A percentile compares a stretch with the other conserved stretches of the same genome.
phyloP scores from a whole-genome alignment of 805 yeast genomes.

The Saccharomycopsis fermentans region DNA sequence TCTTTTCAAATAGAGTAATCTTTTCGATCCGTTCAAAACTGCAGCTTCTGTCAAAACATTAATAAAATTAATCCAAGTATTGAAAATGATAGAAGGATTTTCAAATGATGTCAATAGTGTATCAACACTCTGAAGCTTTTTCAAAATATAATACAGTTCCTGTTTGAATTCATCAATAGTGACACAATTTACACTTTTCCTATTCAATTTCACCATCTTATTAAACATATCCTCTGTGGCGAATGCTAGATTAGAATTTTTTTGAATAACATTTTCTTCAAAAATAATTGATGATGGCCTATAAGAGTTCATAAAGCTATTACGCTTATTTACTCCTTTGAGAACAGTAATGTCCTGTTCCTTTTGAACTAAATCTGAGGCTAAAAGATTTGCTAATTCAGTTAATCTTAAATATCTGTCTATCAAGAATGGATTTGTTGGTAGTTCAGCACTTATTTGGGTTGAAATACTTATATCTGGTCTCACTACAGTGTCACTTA shows the following conservation, averaged over 20 bases:
- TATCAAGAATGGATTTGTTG: slow-evolving; percentile 57
- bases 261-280: slow-evolving; percentile 23
- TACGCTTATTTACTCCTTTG: slow-evolving; percentile 4
- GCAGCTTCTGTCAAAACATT: slow-evolving; percentile 6
- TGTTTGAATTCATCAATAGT: slow-evolving; percentile 14
- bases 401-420: slow-evolving; percentile 55
- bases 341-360: slow-evolving; percentile 17
- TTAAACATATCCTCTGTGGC: slow-evolving; percentile 53
- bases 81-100: slow-evolving; percentile 17
- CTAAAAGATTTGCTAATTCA: slow-evolving; percentile 42
- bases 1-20: slow-evolving; percentile 10
- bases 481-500: slow-evolving; percentile 46
- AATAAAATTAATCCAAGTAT: slow-evolving; percentile 15
- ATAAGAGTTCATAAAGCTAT: slow-evolving; percentile 18
- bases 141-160: slow-evolving; percentile 13
- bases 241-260: slow-evolving; percentile 39
- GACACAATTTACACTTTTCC: slow-evolving; percentile 20
- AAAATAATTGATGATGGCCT: slow-evolving; percentile 27
- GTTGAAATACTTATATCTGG: slow-evolving; percentile 48
- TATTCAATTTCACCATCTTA: slow-evolving; percentile 24
- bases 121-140: slow-evolving; percentile 20
- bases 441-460: slow-evolving; percentile 44
- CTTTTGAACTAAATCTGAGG: slow-evolving; percentile 20
- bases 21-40: slow-evolving; percentile 12
- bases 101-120: slow-evolving; percentile 21